Conservation (phyloP, 1,139 yeast genomes). For the Tardiomyces blankii region DNA sequence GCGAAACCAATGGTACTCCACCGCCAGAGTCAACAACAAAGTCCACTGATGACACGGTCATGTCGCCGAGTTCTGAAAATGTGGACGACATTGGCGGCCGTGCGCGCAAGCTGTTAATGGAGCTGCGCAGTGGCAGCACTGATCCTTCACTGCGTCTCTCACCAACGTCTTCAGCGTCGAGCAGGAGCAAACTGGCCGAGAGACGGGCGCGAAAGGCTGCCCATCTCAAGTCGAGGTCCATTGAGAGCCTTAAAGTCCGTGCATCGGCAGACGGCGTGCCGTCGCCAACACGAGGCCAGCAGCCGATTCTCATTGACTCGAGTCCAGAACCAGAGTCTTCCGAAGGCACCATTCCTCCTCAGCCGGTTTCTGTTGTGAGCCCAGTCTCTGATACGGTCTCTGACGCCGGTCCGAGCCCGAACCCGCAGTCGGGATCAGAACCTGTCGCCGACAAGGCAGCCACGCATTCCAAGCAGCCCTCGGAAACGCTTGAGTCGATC, state of each 20-base stretch:
- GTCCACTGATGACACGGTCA: background rate
- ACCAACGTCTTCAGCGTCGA: no score
- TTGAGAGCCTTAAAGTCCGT: no score
- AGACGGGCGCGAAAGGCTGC: no score
- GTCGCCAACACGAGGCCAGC: background rate
- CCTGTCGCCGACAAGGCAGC: no score
- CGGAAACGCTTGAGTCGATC: background rate
- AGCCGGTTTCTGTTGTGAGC: no score
- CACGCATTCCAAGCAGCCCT: no score
- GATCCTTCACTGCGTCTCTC: background rate
- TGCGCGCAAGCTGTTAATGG: constrained; percentile 49
- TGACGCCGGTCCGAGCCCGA: no score
- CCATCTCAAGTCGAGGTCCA: no score
- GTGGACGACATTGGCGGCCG: constrained; percentile 47
- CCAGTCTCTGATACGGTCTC: no score
- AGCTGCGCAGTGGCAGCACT: constrained; percentile 34
- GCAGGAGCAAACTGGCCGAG: no score
- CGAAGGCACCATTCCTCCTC: constrained; percentile 4
- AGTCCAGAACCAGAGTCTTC: constrained; percentile 5
- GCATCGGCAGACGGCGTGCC: no score
- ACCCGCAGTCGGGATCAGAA: no score
- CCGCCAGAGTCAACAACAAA: background rate
- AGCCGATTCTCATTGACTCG: background rate
- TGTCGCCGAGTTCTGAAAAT: constrained; percentile 21
- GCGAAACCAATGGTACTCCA: background rate